A percentile compares a stretch with the other conserved stretches of the same genome.
phyloP scores from a whole-genome alignment of 73 alveolate species.

The Paramecium pentaurelia region DNA sequence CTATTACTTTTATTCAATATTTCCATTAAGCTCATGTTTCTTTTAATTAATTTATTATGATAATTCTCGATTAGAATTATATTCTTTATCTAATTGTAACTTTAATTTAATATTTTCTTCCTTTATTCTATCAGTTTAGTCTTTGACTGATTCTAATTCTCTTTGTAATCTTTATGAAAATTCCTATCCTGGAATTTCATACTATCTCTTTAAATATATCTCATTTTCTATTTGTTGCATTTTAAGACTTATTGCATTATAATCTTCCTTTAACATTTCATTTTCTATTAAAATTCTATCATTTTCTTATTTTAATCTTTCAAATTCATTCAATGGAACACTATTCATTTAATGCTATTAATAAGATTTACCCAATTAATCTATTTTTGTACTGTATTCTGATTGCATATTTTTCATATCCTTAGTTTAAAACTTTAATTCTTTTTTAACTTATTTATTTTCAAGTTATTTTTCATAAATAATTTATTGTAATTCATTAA shows the following conservation, averaged over 20 bases:
- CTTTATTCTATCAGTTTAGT: neutral
- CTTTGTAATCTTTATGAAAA: neutral
- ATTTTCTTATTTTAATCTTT: neutral
- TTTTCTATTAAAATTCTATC: neutral
- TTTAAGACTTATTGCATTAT: neutral
- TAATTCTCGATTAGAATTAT: neutral
- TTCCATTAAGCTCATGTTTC: neutral
- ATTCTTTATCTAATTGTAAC: neutral
- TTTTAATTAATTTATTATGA: neutral
- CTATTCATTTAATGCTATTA: neutral
- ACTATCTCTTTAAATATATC: neutral
- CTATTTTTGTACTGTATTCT: neutral
- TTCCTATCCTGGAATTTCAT: neutral
- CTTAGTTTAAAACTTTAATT: neutral
- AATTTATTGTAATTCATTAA: neutral
- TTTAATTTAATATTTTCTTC: slow-evolving; percentile 9
- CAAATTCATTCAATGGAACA: neutral
- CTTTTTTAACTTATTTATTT: neutral
- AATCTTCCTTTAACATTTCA: neutral
- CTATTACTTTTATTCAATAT: neutral
- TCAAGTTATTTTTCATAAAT: neutral
- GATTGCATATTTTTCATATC: neutral
- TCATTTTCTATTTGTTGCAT: neutral
- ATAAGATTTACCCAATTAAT: neutral
- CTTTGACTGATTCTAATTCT: neutral